Percentiles rank a stretch among this genome's conserved stretches.
Conservation (phyloP, 208 protist species). For the Trypanosoma vivax region DNA sequence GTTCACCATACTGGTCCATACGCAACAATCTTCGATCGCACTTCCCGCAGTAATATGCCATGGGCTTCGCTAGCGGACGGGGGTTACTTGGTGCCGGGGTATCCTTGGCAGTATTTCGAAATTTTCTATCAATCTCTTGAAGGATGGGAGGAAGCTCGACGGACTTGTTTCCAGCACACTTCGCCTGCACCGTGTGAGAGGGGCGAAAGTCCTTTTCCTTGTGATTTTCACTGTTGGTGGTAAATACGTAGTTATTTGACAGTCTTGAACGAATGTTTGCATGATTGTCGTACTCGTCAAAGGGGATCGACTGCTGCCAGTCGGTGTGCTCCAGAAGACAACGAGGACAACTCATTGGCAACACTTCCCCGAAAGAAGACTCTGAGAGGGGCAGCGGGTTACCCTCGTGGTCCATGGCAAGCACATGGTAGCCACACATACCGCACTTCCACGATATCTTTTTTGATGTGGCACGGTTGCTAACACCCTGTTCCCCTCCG, state of each 20-base stretch:
- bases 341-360: constrained; percentile 72
- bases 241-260: constrained; percentile 59
- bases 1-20: constrained; percentile 65
- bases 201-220: constrained; percentile 1
- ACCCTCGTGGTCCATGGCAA: constrained; percentile 78
- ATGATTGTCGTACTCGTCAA: constrained; percentile 67
- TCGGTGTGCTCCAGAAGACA: constrained; percentile 66
- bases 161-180: not conserved
- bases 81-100: not conserved
- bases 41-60: constrained; percentile 66
- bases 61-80: constrained; percentile 1
- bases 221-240: not conserved
- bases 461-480: not conserved
- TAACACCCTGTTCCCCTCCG: not conserved
- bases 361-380: constrained; percentile 55
- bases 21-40: constrained; percentile 68
- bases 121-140: constrained; percentile 20
- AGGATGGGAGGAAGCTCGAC: constrained; percentile 2
- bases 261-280: constrained; percentile 64
- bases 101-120: constrained; percentile 7
- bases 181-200: not conserved
- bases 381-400: constrained; percentile 50
- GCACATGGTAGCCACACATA: constrained; percentile 71
- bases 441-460: constrained; percentile 75
- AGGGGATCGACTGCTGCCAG: constrained; percentile 61